Percentiles rank a stretch among this genome's conserved stretches.
phyloP scores from a whole-genome alignment of 805 yeast species.

The Scheffersomyces coipomensis region DNA sequence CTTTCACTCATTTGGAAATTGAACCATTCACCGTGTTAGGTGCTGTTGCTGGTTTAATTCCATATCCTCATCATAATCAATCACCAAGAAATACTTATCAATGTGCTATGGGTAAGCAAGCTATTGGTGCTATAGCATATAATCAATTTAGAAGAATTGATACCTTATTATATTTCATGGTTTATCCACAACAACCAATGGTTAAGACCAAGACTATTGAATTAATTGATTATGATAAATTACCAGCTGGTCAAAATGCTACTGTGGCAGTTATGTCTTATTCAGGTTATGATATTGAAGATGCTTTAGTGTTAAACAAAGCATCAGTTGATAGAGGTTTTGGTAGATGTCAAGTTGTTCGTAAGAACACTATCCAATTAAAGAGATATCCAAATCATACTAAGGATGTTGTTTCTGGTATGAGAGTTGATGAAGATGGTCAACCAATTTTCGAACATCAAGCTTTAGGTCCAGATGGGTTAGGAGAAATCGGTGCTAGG shows the following conservation, averaged over 20 bases:
- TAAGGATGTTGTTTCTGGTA: slow-evolving; percentile 86
- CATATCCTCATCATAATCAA: slow-evolving; percentile 90
- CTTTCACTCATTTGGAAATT: slow-evolving; percentile 87
- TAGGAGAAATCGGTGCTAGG: slow-evolving; percentile 92
- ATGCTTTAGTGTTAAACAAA: slow-evolving; percentile 93
- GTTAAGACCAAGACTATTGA: slow-evolving; percentile 97
- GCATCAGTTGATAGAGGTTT: slow-evolving; percentile 94
- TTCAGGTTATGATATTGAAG: slow-evolving; percentile 98
- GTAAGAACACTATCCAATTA: slow-evolving; percentile 85
- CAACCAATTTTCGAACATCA: slow-evolving; percentile 84
- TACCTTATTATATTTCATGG: slow-evolving; percentile 89
- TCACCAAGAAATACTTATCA: slow-evolving; percentile 91
- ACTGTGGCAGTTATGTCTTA: slow-evolving; percentile 99
- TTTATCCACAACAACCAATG: slow-evolving; percentile 99
- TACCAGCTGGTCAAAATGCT: slow-evolving; percentile 99
- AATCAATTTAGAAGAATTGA: slow-evolving; percentile 96
- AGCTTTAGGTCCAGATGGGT: slow-evolving; percentile 89
- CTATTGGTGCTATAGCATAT: slow-evolving; percentile 98
- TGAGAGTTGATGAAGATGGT: slow-evolving; percentile 80
- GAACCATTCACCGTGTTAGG: slow-evolving; percentile 93
- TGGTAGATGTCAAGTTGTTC: slow-evolving; percentile 94
- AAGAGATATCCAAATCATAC: slow-evolving; percentile 94
- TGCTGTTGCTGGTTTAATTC: slow-evolving; percentile 90
- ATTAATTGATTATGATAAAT: slow-evolving; percentile 88
- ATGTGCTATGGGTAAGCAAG: slow-evolving; percentile 98